phyloP scores from a whole-genome alignment of 345 rosid species.

The Chamaenerion angustifolium region DNA sequence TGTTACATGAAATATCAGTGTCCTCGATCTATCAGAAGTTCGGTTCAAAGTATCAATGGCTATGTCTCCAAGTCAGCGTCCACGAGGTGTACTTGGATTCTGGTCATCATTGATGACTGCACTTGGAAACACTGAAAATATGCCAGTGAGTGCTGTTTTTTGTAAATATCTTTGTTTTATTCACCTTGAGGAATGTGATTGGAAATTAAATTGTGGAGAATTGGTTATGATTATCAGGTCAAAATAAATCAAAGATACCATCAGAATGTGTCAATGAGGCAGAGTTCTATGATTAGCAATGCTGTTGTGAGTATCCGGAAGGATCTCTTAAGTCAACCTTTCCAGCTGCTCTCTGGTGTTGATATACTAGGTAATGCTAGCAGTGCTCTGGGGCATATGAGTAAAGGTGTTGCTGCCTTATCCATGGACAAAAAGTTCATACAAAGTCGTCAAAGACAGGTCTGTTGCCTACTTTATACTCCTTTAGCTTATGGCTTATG shows the following conservation, averaged over 20 bases:
- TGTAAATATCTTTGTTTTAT: neutral
- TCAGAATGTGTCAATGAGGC: conserved; percentile 87
- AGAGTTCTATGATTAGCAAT: conserved; percentile 74
- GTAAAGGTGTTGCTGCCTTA: conserved; percentile 96
- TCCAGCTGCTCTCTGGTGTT: conserved; percentile 88
- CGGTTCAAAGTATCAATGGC: conserved; percentile 85
- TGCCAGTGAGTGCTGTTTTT: conserved; percentile 55
- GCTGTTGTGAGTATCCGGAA: conserved; percentile 69
- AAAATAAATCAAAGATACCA: conserved; percentile 65
- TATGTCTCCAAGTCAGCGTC: conserved; percentile 96
- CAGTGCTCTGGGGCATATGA: conserved; percentile 98
- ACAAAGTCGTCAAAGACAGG: conserved; percentile 95
- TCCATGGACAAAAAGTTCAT: conserved; percentile 97
- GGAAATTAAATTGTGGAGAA: neutral
- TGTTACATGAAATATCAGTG: conserved; percentile 36
- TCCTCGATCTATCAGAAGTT: conserved; percentile 76
- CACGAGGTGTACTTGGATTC: conserved; percentile 94
- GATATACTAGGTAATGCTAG: conserved; percentile 98
- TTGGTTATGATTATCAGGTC: conserved; percentile 29
- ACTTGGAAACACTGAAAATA: conserved; percentile 90
- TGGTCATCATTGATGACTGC: conserved; percentile 99
- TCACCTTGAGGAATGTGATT: conserved; percentile 1
- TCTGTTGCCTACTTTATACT: conserved; percentile 5
- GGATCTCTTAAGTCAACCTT: conserved; percentile 95
- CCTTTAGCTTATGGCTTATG: no score